Conservation (phyloP, 2,329 filamentous ascomycete species). For the Aureobasidium sp. region DNA sequence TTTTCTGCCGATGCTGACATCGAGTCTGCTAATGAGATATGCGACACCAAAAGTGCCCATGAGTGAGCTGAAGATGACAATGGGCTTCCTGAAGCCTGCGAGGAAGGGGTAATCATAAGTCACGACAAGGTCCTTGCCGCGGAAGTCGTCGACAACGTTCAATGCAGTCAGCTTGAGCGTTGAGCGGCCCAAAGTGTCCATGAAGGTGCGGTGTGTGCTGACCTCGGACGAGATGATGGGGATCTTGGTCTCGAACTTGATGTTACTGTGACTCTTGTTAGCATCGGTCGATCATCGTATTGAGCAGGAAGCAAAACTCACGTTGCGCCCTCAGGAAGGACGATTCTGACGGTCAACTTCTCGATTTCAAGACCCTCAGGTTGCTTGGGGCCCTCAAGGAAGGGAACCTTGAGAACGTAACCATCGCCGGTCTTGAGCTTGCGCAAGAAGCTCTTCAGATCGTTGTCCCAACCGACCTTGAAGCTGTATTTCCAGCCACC, state of each 20-base stretch:
- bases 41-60: slow-evolving; percentile 66
- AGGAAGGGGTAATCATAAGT: slow-evolving; percentile 77
- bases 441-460: slow-evolving; percentile 70
- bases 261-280: slow-evolving; percentile 53
- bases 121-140: slow-evolving; percentile 73
- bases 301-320: slow-evolving; percentile 43
- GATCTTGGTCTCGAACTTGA: slow-evolving; percentile 68
- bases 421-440: slow-evolving; percentile 54
- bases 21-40: slow-evolving; percentile 70
- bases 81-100: slow-evolving; percentile 75
- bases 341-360: slow-evolving; percentile 68
- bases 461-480: slow-evolving; percentile 89
- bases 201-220: slow-evolving; percentile 74
- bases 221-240: slow-evolving; percentile 58
- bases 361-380: slow-evolving; percentile 81
- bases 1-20: slow-evolving; percentile 64
- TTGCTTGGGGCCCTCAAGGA: slow-evolving; percentile 86
- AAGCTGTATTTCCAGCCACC: slow-evolving; percentile 98
- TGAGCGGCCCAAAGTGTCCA: slow-evolving; percentile 88
- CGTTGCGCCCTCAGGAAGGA: slow-evolving; percentile 86
- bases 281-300: neutral
- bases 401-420: slow-evolving; percentile 85
- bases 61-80: slow-evolving; percentile 69
- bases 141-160: slow-evolving; percentile 85
- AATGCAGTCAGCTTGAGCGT: slow-evolving; percentile 70